These are phyloP conservation scores for Phytophthora lateralis DNA, from an alignment of 352 stramenopile genomes.

Conservation along the genomic window DNA sequence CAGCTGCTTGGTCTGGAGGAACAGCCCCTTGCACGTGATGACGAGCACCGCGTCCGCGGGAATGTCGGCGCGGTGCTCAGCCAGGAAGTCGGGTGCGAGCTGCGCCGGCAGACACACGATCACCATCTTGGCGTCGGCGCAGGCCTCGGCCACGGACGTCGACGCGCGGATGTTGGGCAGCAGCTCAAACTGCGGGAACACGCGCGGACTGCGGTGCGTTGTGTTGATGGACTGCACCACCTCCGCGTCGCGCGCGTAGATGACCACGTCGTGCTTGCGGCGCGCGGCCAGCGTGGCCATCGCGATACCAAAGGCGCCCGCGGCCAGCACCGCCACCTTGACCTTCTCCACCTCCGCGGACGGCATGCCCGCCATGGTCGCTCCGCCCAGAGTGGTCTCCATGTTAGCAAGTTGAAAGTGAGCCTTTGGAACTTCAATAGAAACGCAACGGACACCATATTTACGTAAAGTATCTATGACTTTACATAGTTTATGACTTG, in stretches of 20 bases:
- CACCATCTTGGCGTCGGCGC: constrained; percentile 90
- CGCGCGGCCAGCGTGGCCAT: constrained; percentile 93
- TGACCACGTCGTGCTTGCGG: constrained; percentile 90
- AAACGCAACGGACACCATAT: neutral
- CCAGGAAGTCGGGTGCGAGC: constrained; percentile 92
- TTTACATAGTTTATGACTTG: neutral
- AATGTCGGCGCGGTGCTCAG: constrained; percentile 87
- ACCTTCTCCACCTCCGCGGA: constrained; percentile 77
- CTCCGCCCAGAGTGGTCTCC: constrained; percentile 48
- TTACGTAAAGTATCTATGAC: neutral
- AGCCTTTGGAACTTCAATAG: neutral
- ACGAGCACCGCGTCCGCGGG: constrained; percentile 91
- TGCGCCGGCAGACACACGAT: constrained; percentile 97
- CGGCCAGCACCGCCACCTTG: constrained; percentile 91
- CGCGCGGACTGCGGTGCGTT: constrained; percentile 88
- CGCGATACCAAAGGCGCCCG: constrained; percentile 96
- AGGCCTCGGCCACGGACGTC: constrained; percentile 84
- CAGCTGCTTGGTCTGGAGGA: constrained; percentile 95
- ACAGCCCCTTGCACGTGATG: constrained; percentile 95
- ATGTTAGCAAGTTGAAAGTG: constrained; percentile 22
- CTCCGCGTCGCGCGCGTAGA: constrained; percentile 88
- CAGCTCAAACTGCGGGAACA: constrained; percentile 92
- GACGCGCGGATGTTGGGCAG: constrained; percentile 88
- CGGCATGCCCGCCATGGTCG: constrained; percentile 71
- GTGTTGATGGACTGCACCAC: constrained; percentile 92